Base-by-base conservation (phyloP, 148 eudicot species). In the Rhododendron williamsianum region DNA sequence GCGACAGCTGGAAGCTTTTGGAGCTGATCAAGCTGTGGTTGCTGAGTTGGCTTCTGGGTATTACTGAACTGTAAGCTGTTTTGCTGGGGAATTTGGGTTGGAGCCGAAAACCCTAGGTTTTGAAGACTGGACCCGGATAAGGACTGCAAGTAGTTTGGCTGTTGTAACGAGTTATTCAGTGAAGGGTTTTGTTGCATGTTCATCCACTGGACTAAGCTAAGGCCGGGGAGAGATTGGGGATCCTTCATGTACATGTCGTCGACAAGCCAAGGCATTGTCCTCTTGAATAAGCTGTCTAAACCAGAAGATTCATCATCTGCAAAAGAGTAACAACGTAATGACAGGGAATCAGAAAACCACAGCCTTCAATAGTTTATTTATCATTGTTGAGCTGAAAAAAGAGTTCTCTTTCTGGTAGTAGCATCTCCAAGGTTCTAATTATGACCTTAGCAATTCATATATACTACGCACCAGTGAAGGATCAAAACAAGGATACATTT, bases 251-350 rank as follows among this genome's bases (percentile, higher is more conserved):
- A 91, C 72, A 84, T 86, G 76, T 93, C 98, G 74, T 94, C 98
- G 51, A 97, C 94, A 12, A 93, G 91, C 99, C 99, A 95, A 46
- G 99, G 99, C 98, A 97, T 95, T 88, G 95, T 90, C 86, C 98
- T 94, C 87, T 92, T 93, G 86, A 92, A 90, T 80, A 93, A 48
- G 88, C 80, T 90, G 78, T 94, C 98, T 33, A 92, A 89, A 79
- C 92, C 96, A 67, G 89, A 88, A 52, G 89, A 69, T 82, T 97
- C 95, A 69, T 94, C 98, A 87, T 93, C 98, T 93, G 95, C 88
- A 87, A 80, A n/a, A 23, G 60, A 56, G 48, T 21, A 81, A 38
- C 76, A 15, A 71, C 16, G 18, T 33, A 33, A 78, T 21, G 10
- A 83, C 1, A 45, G 48, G 30, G 51, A 18, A 12, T 71, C 46